Base-by-base conservation (phyloP, 2,329 filamentous ascomycete genomes). In the Corinectria fuckeliana region DNA sequence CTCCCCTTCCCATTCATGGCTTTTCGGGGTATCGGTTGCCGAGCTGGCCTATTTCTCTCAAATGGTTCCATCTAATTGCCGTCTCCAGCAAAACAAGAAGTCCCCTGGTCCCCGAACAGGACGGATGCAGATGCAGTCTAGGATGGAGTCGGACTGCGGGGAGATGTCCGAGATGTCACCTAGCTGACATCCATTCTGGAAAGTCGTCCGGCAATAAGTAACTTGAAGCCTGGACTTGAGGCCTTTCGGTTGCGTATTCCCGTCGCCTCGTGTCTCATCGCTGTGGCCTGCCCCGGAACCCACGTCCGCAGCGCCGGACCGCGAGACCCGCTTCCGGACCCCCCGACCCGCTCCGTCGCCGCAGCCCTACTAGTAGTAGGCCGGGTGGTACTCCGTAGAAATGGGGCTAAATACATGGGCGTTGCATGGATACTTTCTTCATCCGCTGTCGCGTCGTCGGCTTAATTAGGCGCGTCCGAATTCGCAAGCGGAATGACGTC, bases 351-450 rank as follows among this genome's bases (percentile, higher is more conserved):
- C 56, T 14, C 56, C 50, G 54, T 47, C 47, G 21, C 54, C 54
- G 48, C 45, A 32, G 32, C 5, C 6, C 8, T 18, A n/a, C n/a
- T n/a, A n/a, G n/a, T n/a, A n/a, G n/a, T n/a, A 20, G 47, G 7
- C 48, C 13, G 39, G 30, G 18, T n/a, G n/a, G n/a, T n/a, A n/a
- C n/a, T n/a, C n/a, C n/a, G 16, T 30, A 16, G n/a, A 53, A 49
- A 36, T 28, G 2, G 42, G 49, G 26, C 55, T 58, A 58, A 58
- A 58, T 58, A 52, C 48, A 18, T 14, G 14, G n/a, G 13, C n/a
- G 3, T 32, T 13, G 11, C 28, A 13, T 28, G 6, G 8, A 10
- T 7, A 28, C 26, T 28, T 9, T 7, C 26, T 28, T 8, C 3
- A 28, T n/a, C n/a, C n/a, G 11, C 26, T 4, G 26, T 28, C 26